Conservation (phyloP, 768 basidiomycete genomes). For the Amanita fuliginea region DNA sequence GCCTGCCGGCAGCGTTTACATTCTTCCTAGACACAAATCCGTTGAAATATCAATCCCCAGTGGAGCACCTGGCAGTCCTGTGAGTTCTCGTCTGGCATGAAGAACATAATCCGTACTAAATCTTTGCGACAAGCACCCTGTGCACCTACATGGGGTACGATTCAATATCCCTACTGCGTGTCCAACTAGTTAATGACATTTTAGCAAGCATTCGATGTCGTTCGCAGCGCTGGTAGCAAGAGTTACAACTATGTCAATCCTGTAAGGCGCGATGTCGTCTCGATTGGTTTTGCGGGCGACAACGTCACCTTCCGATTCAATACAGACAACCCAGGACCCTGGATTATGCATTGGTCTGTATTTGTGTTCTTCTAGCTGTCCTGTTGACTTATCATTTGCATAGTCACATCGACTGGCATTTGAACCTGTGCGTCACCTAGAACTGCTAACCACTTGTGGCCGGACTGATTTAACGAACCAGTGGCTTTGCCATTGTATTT, state of each 20-base stretch:
- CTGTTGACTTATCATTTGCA: not conserved
- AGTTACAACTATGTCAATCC: slow-evolving; percentile 40
- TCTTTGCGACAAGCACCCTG: not conserved
- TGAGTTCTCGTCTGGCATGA: not conserved
- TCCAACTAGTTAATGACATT: not conserved
- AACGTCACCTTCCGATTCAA: slow-evolving; percentile 37
- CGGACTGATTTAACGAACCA: not conserved
- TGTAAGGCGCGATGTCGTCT: slow-evolving; percentile 40
- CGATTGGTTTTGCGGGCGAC: slow-evolving; percentile 14
- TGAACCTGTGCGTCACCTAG: slow-evolving; percentile 21
- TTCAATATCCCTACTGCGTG: not conserved
- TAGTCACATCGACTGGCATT: slow-evolving; percentile 46
- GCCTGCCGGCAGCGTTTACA: slow-evolving; percentile 35
- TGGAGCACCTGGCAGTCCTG: not conserved
- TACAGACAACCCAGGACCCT: slow-evolving; percentile 42
- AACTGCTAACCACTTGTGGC: not conserved
- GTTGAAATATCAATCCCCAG: slow-evolving; percentile 14
- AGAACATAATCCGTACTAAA: not conserved
- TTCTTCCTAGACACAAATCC: slow-evolving; percentile 32
- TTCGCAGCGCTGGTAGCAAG: slow-evolving; percentile 27
- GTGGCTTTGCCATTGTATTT: slow-evolving; percentile 30
- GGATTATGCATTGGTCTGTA: slow-evolving; percentile 36
- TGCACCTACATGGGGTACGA: slow-evolving; percentile 20
- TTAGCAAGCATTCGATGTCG: slow-evolving; percentile 34
- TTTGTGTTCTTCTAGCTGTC: not conserved